Evolutionary conservation across 805 yeast species (phyloP), one percentile per base, ranked within the genome.

Genomic region (Sporopachydermia lactativora): DNA sequence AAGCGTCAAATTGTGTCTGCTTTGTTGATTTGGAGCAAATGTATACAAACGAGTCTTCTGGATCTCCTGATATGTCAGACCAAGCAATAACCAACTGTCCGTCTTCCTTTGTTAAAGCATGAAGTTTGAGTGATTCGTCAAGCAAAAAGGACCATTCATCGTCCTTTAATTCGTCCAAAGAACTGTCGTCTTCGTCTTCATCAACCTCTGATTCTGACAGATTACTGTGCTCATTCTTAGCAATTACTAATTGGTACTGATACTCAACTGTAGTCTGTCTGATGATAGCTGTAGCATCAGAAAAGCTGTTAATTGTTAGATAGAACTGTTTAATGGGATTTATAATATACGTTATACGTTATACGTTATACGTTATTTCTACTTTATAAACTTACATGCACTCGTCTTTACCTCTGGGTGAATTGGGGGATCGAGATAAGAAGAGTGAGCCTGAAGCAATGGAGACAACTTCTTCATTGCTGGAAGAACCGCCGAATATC

Each of bases 341-440:
- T n/a, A n/a, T n/a, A n/a, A n/a, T n/a, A n/a, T n/a, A n/a, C n/a
- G n/a, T n/a, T n/a, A 13, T 13, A 24, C n/a, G n/a, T 13, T 24
- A 13, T n/a, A 13, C 13, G 34, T n/a, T 13, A 24, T 13, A 13
- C 13, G 34, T 13, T 24, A 13, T 11, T 35, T 35, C 14, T 11
- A 35, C 15, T 8, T 11, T 14, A 8, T 14, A 11, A 4, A 15
- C 54, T 19, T 45, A 50, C 54, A 65, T 55, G 47, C 63, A 59
- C 58, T 92, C 96, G 28, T 76, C 65, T 17, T 77, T 86, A 5
- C 95, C 88, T 55, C 85, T 84, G 8, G 96, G 96, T 2, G 95
- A 82, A 16, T 67, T 69, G 4, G 82, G 81, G 1, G 82, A 68
- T 39, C 97, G 65, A 14, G 81, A 69, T 37, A 89, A 65, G 52